A percentile compares a stretch with the other conserved stretches of the same genome.
These are phyloP conservation scores for Odonthalia washingtoniensis DNA, from an alignment of 31 red algal genomes.

Conservation along the genomic window DNA sequence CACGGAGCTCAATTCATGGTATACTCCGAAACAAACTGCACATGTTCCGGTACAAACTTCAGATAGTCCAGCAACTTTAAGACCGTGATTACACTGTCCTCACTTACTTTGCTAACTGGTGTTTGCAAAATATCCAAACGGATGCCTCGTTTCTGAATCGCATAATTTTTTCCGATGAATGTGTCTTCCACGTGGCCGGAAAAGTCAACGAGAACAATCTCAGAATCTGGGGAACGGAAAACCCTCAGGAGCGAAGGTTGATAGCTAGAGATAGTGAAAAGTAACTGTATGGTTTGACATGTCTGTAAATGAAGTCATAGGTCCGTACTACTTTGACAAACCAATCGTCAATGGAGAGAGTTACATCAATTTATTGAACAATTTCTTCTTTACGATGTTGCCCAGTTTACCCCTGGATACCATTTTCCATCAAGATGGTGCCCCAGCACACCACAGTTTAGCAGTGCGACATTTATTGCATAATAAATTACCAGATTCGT, in stretches of 20 bases:
- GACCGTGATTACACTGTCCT: background rate
- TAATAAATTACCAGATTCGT: background rate
- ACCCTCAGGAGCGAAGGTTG: background rate
- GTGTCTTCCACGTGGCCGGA: background rate
- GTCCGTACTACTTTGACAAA: no score
- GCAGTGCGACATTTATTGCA: background rate
- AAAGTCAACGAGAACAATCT: background rate
- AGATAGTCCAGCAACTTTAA: background rate
- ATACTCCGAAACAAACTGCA: background rate
- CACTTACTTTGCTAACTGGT: background rate
- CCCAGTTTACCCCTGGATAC: background rate
- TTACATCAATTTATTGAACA: background rate
- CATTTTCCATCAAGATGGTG: background rate
- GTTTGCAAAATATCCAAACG: background rate
- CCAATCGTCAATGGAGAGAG: no score
- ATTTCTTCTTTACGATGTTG: background rate
- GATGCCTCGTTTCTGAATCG: background rate
- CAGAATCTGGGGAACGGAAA: background rate
- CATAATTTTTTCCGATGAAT: background rate
- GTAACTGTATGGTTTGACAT: background rate
- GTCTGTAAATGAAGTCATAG: background rate
- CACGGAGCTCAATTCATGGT: no score
- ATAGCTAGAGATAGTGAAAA: background rate
- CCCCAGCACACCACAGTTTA: no score
- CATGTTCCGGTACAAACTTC: conserved; percentile 2